Evolutionary conservation across 331 rosid genomes (phyloP).

Genomic region (Rosa hybrid): DNA sequence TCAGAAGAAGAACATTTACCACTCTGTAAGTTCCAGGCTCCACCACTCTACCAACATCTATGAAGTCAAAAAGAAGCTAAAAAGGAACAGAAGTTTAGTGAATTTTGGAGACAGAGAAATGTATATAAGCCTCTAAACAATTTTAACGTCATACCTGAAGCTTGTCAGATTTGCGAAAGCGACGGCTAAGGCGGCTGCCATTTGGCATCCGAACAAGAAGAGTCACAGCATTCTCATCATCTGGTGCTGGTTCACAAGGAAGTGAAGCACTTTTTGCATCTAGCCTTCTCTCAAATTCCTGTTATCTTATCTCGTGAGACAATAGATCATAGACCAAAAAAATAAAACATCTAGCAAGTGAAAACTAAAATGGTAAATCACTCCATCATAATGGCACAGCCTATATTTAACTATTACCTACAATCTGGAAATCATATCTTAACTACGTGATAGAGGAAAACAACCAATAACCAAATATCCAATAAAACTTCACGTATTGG

Average conservation of each 20-base stretch:
- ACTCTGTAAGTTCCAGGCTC: conserved; percentile 69
- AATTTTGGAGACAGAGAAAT: conserved; percentile 21
- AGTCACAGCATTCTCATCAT: conserved; percentile 56
- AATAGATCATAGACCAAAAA: not conserved
- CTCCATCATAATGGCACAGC: not conserved
- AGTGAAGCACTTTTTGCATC: conserved; percentile 45
- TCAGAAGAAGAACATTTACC: conserved; percentile 47
- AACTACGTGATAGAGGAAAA: not conserved
- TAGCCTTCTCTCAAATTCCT: conserved; percentile 45
- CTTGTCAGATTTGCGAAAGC: conserved; percentile 71
- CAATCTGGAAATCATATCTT: not conserved
- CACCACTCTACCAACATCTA: conserved; percentile 50
- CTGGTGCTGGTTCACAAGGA: conserved; percentile 56
- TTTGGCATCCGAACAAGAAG: conserved; percentile 79
- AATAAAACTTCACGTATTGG: not conserved
- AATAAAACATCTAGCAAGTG: not conserved
- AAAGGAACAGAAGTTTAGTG: conserved; percentile 26
- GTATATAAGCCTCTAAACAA: conserved; percentile 9
- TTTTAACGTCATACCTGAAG: conserved; percentile 60
- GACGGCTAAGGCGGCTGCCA: conserved; percentile 63
- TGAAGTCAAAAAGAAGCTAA: conserved; percentile 70
- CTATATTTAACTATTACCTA: not conserved
- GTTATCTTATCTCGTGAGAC: conserved; percentile 21
- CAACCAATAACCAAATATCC: not conserved
- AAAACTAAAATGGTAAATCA: not conserved